Evolutionary conservation across 2,329 filamentous ascomycete species (phyloP).

Genomic region (Dactylellina drechsleri): DNA sequence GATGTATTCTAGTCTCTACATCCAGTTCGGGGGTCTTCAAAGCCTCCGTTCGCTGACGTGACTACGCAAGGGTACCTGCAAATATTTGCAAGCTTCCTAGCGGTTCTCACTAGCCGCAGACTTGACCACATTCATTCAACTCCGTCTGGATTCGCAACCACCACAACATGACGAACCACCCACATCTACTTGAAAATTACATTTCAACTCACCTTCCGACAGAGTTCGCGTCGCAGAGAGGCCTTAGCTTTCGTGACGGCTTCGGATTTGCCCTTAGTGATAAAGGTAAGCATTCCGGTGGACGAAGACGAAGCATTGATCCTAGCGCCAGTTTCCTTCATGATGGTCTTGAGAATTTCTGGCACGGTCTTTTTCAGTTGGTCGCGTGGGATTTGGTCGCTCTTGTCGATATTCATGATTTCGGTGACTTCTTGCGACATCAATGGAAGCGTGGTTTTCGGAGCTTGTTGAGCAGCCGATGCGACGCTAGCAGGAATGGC

Average conservation of each 20-base stretch:
- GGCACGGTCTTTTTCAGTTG: slow-evolving; percentile 85
- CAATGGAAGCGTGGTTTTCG: slow-evolving; percentile 63
- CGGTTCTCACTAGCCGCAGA: slow-evolving; percentile 53
- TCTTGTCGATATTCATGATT: slow-evolving; percentile 76
- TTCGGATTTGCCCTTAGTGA: slow-evolving; percentile 75
- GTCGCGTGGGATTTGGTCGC: slow-evolving; percentile 77
- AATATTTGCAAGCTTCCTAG: slow-evolving; percentile 20
- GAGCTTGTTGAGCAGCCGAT: slow-evolving; percentile 66
- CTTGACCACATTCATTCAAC: slow-evolving; percentile 27
- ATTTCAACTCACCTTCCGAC: slow-evolving; percentile 74
- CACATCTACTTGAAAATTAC: background rate
- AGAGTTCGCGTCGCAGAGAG: slow-evolving; percentile 87
- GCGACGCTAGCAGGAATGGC: slow-evolving; percentile 66
- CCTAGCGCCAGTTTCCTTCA: slow-evolving; percentile 86
- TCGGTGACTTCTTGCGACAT: slow-evolving; percentile 63
- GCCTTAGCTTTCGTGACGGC: slow-evolving; percentile 87
- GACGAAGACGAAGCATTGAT: slow-evolving; percentile 80
- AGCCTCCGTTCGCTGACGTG: slow-evolving; percentile 18
- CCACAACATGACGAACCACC: slow-evolving; percentile 17
- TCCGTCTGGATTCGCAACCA: slow-evolving; percentile 52
- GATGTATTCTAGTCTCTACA: too few species aligned
- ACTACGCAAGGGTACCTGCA: slow-evolving; percentile 28
- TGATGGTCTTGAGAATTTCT: slow-evolving; percentile 90
- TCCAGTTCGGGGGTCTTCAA: background rate
- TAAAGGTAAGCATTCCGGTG: slow-evolving; percentile 79